phyloP scores from a whole-genome alignment of 257 asterid species.

The Petunia secreta region DNA sequence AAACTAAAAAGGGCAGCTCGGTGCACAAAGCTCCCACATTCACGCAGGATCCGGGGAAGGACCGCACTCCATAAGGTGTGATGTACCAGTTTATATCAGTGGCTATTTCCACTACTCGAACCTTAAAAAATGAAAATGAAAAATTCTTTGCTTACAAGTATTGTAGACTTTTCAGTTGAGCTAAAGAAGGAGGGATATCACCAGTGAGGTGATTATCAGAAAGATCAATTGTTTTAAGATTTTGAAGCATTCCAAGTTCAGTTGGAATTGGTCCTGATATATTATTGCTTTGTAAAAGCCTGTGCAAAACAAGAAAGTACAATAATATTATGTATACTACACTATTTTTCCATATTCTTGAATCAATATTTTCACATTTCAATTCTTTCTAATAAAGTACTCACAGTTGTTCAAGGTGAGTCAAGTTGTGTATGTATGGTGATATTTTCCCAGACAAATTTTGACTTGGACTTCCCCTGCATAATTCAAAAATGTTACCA shows the following conservation, averaged over 20 bases:
- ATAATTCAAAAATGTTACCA: conserved; percentile 25
- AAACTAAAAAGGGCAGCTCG: neutral
- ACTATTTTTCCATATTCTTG: neutral
- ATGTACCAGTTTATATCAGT: too few relatives aligned
- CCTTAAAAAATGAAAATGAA: too few relatives aligned
- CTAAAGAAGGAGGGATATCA: conserved; percentile 67
- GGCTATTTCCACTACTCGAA: too few relatives aligned
- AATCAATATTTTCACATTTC: neutral
- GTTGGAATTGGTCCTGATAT: conserved; percentile 73
- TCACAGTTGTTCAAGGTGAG: conserved; percentile 77
- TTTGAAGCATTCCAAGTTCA: conserved; percentile 72
- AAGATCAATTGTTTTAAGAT: conserved; percentile 75
- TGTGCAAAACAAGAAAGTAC: conserved; percentile 29
- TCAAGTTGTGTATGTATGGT: conserved; percentile 69
- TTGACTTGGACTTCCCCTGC: conserved; percentile 89
- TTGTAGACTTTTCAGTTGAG: conserved; percentile 65
- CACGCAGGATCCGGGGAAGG: too few relatives aligned
- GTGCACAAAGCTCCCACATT: too few relatives aligned
- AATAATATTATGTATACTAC: neutral
- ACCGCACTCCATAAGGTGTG: too few relatives aligned
- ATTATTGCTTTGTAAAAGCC: conserved; percentile 80
- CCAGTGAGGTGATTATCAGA: conserved; percentile 72
- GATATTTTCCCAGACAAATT: conserved; percentile 79
- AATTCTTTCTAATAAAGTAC: conserved; percentile 33
- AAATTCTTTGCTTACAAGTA: conserved; percentile 60